A percentile compares a stretch with the other conserved stretches of the same genome.
Conservation (phyloP, 495 filamentous ascomycete genomes). For the Melanomma pulvis-pyrius region DNA sequence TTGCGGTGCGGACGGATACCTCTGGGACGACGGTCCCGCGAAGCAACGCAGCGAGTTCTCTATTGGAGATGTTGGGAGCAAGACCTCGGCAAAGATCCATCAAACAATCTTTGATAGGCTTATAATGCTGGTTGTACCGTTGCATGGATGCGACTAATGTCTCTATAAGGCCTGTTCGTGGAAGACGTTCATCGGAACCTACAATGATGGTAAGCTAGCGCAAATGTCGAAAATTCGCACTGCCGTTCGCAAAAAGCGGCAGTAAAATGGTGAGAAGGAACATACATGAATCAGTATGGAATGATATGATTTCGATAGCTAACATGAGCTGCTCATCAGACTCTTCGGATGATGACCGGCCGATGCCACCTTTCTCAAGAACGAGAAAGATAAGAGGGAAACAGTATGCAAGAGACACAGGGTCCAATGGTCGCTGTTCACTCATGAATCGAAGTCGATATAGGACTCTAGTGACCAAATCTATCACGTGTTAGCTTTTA, state of each 20-base stretch:
- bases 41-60: constrained; percentile 72
- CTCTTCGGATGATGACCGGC: constrained; percentile 67
- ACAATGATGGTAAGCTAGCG: constrained; percentile 25
- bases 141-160: constrained; percentile 81
- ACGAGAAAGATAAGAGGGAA: constrained; percentile 78
- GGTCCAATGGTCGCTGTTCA: constrained; percentile 89
- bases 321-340: constrained; percentile 85
- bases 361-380: constrained; percentile 76
- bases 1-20: constrained; percentile 76
- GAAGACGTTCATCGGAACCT: constrained; percentile 68
- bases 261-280: constrained; percentile 8
- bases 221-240: background rate
- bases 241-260: background rate
- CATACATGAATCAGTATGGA: constrained; percentile 75
- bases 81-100: constrained; percentile 79
- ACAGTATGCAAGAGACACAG: constrained; percentile 80
- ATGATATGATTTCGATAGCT: constrained; percentile 85
- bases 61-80: constrained; percentile 68
- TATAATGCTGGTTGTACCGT: constrained; percentile 88
- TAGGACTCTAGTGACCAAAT: constrained; percentile 83
- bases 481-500: constrained; percentile 40
- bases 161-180: constrained; percentile 70
- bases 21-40: constrained; percentile 77
- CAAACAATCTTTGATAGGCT: constrained; percentile 88
- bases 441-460: constrained; percentile 88